Evolutionary conservation across 2,329 filamentous ascomycete genomes (phyloP).

Genomic region (Talaromyces sp.): DNA sequence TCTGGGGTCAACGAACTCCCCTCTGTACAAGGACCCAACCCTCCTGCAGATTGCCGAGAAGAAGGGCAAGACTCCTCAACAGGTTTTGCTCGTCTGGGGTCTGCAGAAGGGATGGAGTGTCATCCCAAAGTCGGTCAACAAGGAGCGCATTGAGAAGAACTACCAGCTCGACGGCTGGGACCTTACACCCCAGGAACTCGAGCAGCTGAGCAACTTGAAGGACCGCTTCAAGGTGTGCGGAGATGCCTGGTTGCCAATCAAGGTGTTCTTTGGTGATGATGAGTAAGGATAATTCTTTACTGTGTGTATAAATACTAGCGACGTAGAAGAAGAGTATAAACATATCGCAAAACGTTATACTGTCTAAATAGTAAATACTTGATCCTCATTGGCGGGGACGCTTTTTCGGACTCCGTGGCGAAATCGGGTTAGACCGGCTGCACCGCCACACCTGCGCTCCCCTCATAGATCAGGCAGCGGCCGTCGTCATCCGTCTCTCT

Average conservation of each 20-base stretch:
- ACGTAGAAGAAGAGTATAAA: background rate
- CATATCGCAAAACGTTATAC: background rate
- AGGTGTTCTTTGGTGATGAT: constrained; percentile 79
- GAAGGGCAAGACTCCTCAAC: constrained; percentile 51
- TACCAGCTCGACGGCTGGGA: constrained; percentile 70
- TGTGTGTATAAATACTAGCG: background rate
- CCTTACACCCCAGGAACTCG: constrained; percentile 67
- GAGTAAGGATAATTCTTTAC: constrained; percentile 49
- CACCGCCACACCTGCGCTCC: constrained; percentile 12
- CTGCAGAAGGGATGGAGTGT: constrained; percentile 75
- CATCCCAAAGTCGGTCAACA: constrained; percentile 78
- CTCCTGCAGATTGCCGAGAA: constrained; percentile 52
- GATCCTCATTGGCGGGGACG: background rate
- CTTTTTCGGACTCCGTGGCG: background rate
- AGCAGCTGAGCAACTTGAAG: constrained; percentile 60
- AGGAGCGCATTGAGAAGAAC: constrained; percentile 69
- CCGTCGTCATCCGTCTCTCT: constrained; percentile 8
- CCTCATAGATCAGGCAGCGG: constrained; percentile 22
- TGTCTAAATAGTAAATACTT: background rate
- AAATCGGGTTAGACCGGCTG: constrained; percentile 1
- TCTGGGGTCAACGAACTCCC: constrained; percentile 51
- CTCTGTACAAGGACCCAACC: constrained; percentile 50
- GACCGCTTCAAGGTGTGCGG: constrained; percentile 80
- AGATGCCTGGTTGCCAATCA: constrained; percentile 65
- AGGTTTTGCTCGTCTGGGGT: constrained; percentile 64